Percentiles rank a stretch among this genome's conserved stretches.
These are phyloP conservation scores for Ceratocystis colombiana DNA, from an alignment of 2,329 filamentous ascomycete genomes.

Conservation along the genomic window DNA sequence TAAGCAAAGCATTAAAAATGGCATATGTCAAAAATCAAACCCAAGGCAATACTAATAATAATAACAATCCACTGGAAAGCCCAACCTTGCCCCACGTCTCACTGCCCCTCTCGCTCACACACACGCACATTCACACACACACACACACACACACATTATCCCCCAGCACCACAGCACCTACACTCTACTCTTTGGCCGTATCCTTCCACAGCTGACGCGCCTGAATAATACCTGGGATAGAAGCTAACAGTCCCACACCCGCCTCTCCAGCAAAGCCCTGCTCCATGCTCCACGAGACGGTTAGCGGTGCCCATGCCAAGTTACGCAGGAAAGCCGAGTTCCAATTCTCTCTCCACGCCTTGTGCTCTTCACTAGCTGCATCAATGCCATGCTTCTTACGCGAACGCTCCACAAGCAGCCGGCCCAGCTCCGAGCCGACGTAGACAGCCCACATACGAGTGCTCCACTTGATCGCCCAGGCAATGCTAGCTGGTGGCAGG, in stretches of 20 bases:
- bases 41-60: not conserved
- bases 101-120: not conserved
- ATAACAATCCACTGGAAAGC: not conserved
- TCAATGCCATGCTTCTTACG: conserved; percentile 34
- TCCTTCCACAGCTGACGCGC: conserved; percentile 35
- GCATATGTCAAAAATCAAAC: conserved; percentile 6
- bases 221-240: conserved; percentile 35
- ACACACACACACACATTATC: no score
- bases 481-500: conserved; percentile 47
- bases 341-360: conserved; percentile 44
- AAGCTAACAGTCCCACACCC: conserved; percentile 32
- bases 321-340: conserved; percentile 60
- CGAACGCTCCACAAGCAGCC: conserved; percentile 45
- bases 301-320: conserved; percentile 68
- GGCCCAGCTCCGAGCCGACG: conserved; percentile 63
- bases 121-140: not conserved
- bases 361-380: conserved; percentile 34
- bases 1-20: not conserved
- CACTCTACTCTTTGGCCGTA: conserved; percentile 27
- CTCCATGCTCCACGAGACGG: conserved; percentile 70
- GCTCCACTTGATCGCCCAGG: conserved; percentile 58
- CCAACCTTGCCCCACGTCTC: not conserved
- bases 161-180: no score
- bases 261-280: conserved; percentile 41
- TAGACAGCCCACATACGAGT: conserved; percentile 71